phyloP scores from a whole-genome alignment of 2,329 filamentous ascomycete species.

The Leptographium wingfieldii region DNA sequence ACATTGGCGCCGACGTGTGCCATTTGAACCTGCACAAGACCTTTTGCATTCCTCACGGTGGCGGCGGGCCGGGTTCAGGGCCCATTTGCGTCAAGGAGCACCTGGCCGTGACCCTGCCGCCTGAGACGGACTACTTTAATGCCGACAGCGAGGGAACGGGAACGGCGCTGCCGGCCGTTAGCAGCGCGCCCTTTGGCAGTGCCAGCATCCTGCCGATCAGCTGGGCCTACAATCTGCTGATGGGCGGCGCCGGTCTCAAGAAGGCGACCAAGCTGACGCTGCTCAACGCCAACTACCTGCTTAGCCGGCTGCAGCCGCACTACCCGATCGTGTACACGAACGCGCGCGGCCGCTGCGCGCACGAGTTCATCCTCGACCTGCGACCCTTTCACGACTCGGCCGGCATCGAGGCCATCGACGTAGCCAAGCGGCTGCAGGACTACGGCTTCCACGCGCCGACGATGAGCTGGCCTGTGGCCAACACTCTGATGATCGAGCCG shows the following conservation, averaged over 20 bases:
- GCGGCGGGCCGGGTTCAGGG: constrained; percentile 84
- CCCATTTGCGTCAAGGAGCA: constrained; percentile 85
- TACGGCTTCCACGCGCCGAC: constrained; percentile 96
- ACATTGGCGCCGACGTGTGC: constrained; percentile 93
- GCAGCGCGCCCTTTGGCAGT: constrained; percentile 74
- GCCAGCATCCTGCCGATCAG: constrained; percentile 89
- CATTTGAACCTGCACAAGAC: constrained; percentile 98
- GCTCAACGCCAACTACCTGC: constrained; percentile 96
- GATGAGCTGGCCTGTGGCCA: constrained; percentile 91
- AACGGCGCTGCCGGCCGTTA: constrained; percentile 42
- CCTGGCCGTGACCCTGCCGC: constrained; percentile 61
- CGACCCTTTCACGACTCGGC: constrained; percentile 73
- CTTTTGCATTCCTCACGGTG: constrained; percentile 95
- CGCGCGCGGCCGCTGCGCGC: constrained; percentile 72
- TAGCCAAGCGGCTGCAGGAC: constrained; percentile 92
- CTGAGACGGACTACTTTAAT: constrained; percentile 13
- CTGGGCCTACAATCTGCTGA: constrained; percentile 91
- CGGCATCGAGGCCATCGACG: constrained; percentile 82
- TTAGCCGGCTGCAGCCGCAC: constrained; percentile 71
- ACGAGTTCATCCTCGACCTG: constrained; percentile 92
- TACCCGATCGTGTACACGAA: constrained; percentile 95
- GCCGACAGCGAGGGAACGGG: background rate
- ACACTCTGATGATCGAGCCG: constrained; percentile 96
- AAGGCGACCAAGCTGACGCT: constrained; percentile 85
- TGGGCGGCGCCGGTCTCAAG: constrained; percentile 71